Percentiles rank a stretch among this genome's conserved stretches.
Evolutionary conservation across 495 filamentous ascomycete species (phyloP).

Genomic region (Aspergillus egyptiacus): DNA sequence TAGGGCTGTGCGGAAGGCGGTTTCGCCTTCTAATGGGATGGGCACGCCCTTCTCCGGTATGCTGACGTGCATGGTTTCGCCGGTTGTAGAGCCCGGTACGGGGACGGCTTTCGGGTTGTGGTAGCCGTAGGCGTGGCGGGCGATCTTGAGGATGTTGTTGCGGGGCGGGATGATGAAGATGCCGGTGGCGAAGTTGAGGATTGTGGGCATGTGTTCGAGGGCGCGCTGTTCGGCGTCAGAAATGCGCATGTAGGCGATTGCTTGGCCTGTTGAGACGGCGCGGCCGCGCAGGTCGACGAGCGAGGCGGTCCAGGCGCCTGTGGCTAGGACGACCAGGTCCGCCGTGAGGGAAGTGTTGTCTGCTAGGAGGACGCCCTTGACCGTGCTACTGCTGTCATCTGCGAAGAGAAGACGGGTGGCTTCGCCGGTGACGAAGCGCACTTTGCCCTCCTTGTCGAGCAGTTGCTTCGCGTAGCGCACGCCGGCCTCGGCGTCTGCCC

Average conservation of each 20-base stretch:
- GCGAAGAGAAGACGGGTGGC: slow-evolving; percentile 50
- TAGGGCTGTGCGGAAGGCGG: slow-evolving; percentile 56
- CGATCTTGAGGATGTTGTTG: slow-evolving; percentile 69
- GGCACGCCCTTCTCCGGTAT: slow-evolving; percentile 33
- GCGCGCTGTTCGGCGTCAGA: slow-evolving; percentile 59
- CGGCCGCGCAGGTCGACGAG: slow-evolving; percentile 75
- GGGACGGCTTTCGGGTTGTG: slow-evolving; percentile 54
- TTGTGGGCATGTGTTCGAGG: slow-evolving; percentile 61
- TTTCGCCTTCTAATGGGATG: slow-evolving; percentile 55
- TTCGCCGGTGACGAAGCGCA: slow-evolving; percentile 58
- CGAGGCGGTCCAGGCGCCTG: slow-evolving; percentile 76
- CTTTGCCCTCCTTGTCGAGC: slow-evolving; percentile 52
- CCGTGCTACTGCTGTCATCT: slow-evolving; percentile 16
- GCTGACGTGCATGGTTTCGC: slow-evolving; percentile 35
- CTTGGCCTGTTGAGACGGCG: slow-evolving; percentile 72
- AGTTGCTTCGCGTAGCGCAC: slow-evolving; percentile 65
- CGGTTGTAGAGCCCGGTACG: slow-evolving; percentile 21
- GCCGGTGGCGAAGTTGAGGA: slow-evolving; percentile 74
- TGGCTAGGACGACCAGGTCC: slow-evolving; percentile 71
- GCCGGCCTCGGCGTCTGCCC: slow-evolving; percentile 72
- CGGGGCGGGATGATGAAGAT: slow-evolving; percentile 78
- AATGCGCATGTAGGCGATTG: slow-evolving; percentile 67
- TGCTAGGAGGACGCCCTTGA: slow-evolving; percentile 50
- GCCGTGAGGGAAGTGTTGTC: slow-evolving; percentile 53
- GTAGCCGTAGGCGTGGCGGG: slow-evolving; percentile 78